Evolutionary conservation across 331 rosid genomes (phyloP).

Genomic region (Acacia pycnantha): DNA sequence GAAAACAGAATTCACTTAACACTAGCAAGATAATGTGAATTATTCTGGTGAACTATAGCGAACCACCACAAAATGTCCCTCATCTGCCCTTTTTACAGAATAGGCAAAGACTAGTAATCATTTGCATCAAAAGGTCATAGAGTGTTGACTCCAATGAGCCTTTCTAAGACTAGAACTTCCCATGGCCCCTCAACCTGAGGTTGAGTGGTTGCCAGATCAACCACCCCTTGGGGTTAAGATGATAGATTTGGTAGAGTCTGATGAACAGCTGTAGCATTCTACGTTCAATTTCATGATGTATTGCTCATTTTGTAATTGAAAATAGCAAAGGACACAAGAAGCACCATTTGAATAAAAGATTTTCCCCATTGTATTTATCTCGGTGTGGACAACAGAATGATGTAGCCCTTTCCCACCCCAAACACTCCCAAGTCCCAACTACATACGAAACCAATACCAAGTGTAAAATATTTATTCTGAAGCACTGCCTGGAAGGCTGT

Average conservation of each 20-base stretch:
- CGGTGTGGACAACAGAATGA: background rate
- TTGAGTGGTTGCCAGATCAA: background rate
- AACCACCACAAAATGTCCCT: background rate
- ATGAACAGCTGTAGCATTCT: slow-evolving; percentile 2
- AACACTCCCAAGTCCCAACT: background rate
- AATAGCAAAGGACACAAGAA: background rate
- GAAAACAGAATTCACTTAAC: slow-evolving; percentile 19
- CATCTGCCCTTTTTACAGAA: background rate
- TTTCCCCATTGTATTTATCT: background rate
- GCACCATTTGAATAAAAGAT: background rate
- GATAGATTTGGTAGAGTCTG: background rate
- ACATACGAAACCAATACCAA: slow-evolving; percentile 5
- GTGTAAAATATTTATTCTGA: too few species aligned
- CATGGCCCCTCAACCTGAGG: background rate
- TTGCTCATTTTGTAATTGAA: background rate
- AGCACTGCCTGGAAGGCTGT: background rate
- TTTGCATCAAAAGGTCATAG: background rate
- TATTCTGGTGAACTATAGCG: background rate
- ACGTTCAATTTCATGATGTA: slow-evolving; percentile 12
- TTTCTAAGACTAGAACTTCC: background rate
- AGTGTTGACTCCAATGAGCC: background rate
- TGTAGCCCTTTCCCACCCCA: background rate
- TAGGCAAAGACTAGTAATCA: background rate
- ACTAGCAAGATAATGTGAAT: slow-evolving; percentile 8
- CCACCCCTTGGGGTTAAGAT: background rate